Evolutionary conservation across 176 grass and related monocot species (phyloP).

Genomic region (Carex kokanica): DNA sequence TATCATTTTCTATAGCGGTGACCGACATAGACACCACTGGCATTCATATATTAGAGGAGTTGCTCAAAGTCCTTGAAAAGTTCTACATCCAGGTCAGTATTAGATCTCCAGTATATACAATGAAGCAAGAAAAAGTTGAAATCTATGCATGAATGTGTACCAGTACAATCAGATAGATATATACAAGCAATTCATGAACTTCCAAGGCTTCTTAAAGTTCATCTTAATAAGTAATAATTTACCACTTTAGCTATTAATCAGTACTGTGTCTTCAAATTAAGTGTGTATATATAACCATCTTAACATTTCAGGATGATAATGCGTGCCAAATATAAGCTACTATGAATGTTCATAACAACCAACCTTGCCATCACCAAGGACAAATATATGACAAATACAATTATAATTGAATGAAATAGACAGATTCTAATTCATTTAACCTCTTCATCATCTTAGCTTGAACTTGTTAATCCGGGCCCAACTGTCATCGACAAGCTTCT

Average conservation of each 20-base stretch:
- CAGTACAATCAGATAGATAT: neutral
- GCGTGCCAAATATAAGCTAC: neutral
- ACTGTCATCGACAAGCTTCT: constrained; percentile 58
- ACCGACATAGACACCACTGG: constrained; percentile 66
- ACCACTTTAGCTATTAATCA: neutral
- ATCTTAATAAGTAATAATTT: neutral
- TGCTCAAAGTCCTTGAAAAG: constrained; percentile 48
- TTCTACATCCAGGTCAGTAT: constrained; percentile 47
- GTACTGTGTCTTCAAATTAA: neutral
- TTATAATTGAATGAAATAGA: neutral
- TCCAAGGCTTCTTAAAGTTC: neutral
- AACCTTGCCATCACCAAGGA: neutral
- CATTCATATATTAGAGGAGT: constrained; percentile 54
- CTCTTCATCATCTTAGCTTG: constrained; percentile 35
- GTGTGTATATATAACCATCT: neutral
- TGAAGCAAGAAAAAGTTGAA: neutral
- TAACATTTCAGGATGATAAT: neutral
- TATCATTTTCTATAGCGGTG: constrained; percentile 43
- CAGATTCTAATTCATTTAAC: neutral
- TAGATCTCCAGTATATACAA: neutral
- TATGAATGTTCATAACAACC: neutral
- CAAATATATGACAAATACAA: too few species aligned
- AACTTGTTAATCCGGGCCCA: constrained; percentile 54
- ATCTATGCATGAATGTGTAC: neutral
- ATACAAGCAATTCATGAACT: neutral